phyloP scores from a whole-genome alignment of 2,329 filamentous ascomycete species.

The Botrytis aclada region DNA sequence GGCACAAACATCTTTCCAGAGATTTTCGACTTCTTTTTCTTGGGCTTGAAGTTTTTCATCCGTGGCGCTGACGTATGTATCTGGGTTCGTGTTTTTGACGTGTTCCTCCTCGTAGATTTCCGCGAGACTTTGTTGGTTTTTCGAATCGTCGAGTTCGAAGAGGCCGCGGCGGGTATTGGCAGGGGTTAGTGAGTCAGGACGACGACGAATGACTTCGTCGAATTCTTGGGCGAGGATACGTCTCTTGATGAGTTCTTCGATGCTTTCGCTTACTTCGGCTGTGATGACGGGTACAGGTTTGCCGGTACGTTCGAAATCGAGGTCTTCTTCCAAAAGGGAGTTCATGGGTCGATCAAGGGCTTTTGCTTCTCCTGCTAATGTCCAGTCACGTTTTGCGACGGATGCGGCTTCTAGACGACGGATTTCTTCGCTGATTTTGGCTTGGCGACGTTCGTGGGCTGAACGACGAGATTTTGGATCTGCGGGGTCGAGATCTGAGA shows the following conservation, averaged over 20 bases:
- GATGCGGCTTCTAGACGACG: conserved; percentile 85
- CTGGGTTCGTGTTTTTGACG: conserved; percentile 71
- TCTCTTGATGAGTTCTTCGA: conserved; percentile 91
- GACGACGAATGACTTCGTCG: conserved; percentile 81
- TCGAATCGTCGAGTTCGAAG: conserved; percentile 78
- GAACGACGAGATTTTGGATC: conserved; percentile 74
- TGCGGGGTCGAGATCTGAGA: conserved; percentile 64
- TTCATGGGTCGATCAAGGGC: conserved; percentile 82
- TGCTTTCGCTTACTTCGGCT: conserved; percentile 81
- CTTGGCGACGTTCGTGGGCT: conserved; percentile 81
- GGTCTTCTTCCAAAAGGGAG: conserved; percentile 87
- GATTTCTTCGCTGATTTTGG: conserved; percentile 85
- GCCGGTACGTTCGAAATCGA: conserved; percentile 92
- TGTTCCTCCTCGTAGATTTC: conserved; percentile 96
- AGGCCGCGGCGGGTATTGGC: conserved; percentile 60
- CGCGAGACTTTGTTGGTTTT: conserved; percentile 81
- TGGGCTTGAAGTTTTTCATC: conserved; percentile 81
- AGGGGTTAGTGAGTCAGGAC: conserved; percentile 69
- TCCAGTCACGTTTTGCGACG: conserved; percentile 88
- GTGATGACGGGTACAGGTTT: conserved; percentile 96
- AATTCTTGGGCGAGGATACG: conserved; percentile 88
- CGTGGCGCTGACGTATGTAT: conserved; percentile 73
- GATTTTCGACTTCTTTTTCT: conserved; percentile 73
- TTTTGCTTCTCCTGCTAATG: conserved; percentile 80
- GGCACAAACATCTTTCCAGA: conserved; percentile 79